Conservation (phyloP, 768 basidiomycete genomes). For the Leccinum truebloodii region DNA sequence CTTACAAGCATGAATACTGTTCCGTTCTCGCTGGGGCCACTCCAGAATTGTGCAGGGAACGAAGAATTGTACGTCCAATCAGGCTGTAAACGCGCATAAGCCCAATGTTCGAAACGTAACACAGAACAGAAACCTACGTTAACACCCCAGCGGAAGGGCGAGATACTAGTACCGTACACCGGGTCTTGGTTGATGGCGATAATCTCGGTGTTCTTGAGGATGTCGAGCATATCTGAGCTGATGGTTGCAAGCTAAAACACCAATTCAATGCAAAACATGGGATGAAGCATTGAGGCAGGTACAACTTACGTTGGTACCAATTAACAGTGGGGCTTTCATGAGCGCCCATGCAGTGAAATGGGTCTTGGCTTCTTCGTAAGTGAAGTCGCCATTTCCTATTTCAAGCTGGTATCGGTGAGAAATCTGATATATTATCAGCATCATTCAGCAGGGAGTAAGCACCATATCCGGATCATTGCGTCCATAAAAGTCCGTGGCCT, state of each 20-base stretch:
- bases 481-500: conserved; percentile 63
- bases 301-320: conserved; percentile 54
- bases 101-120: not conserved
- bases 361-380: conserved; percentile 61
- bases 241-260: conserved; percentile 48
- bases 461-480: conserved; percentile 70
- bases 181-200: conserved; percentile 69
- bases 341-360: conserved; percentile 75
- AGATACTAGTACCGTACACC: conserved; percentile 58
- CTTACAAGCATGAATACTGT: conserved; percentile 67
- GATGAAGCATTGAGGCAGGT: not conserved
- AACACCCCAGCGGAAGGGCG: conserved; percentile 68
- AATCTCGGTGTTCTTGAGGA: conserved; percentile 62
- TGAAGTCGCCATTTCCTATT: conserved; percentile 63
- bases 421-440: not conserved
- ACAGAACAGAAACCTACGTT: conserved; percentile 44
- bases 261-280: not conserved
- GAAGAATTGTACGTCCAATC: conserved; percentile 40
- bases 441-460: not conserved
- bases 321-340: conserved; percentile 65
- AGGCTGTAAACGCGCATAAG: conserved; percentile 24
- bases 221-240: conserved; percentile 48
- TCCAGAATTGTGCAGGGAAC: conserved; percentile 68
- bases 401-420: conserved; percentile 43
- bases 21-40: conserved; percentile 60